phyloP scores from a whole-genome alignment of 345 rosid genomes.

The Rhizophora apiculata region DNA sequence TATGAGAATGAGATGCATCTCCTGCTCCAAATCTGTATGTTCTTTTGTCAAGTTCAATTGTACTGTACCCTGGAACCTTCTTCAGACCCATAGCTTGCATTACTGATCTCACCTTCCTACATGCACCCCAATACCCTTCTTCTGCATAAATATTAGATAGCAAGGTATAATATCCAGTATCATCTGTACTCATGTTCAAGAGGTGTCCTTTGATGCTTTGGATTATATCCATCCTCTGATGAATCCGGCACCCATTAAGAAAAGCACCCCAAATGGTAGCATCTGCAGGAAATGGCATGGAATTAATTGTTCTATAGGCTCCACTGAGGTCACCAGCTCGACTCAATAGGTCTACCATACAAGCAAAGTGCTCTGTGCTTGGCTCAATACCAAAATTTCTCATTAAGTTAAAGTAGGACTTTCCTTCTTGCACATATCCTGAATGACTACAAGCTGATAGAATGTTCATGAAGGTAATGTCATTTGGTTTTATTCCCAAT shows the following conservation, averaged over 20 bases:
- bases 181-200: conserved; percentile 38
- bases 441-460: conserved; percentile 83
- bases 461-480: conserved; percentile 75
- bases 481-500: conserved; percentile 61
- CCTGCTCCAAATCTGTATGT: conserved; percentile 22
- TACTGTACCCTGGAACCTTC: conserved; percentile 70
- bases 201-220: conserved; percentile 44
- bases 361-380: conserved; percentile 66
- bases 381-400: conserved; percentile 52
- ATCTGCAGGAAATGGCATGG: conserved; percentile 62
- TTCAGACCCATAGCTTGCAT: conserved; percentile 43
- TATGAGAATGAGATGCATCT: conserved; percentile 6
- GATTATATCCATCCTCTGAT: conserved; percentile 63
- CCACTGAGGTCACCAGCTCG: conserved; percentile 68
- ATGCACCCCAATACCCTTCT: conserved; percentile 71
- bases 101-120: conserved; percentile 40
- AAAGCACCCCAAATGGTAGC: conserved; percentile 69
- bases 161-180: conserved; percentile 64
- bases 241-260: conserved; percentile 75
- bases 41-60: conserved; percentile 24
- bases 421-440: conserved; percentile 63
- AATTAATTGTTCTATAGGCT: conserved; percentile 55
- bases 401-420: conserved; percentile 55
- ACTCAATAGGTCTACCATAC: conserved; percentile 78
- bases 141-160: conserved; percentile 74